Percentiles rank a stretch among this genome's conserved stretches.
phyloP scores from a whole-genome alignment of 306 rosid genomes.

The Cercis canadensis region DNA sequence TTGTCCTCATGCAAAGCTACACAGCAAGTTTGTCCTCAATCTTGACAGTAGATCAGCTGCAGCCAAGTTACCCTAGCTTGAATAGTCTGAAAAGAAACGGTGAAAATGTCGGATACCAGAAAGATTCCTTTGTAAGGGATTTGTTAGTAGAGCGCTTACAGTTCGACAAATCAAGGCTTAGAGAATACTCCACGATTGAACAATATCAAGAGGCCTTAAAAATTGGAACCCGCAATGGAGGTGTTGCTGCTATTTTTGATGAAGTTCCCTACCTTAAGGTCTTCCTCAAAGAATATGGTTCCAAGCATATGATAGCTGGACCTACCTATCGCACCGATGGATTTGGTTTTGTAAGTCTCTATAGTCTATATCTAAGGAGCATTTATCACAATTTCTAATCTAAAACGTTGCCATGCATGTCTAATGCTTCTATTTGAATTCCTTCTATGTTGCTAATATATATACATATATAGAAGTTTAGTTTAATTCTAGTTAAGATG shows the following conservation, averaged over 20 bases:
- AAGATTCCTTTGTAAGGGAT: background rate
- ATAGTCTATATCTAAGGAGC: too few relatives aligned
- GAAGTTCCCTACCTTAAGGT: constrained; percentile 39
- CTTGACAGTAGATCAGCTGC: constrained; percentile 23
- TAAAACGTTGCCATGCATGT: background rate
- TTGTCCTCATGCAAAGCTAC: constrained; percentile 32
- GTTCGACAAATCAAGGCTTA: constrained; percentile 5
- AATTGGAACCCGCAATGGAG: constrained; percentile 34
- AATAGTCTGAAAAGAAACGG: background rate
- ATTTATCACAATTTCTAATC: too few relatives aligned
- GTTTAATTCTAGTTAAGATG: too few relatives aligned
- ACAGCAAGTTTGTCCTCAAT: constrained; percentile 35
- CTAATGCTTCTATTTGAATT: too few relatives aligned
- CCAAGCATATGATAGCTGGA: background rate
- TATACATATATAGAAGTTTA: too few relatives aligned
- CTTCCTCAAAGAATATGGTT: constrained; percentile 35
- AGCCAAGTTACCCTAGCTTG: constrained; percentile 2
- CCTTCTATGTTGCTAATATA: too few relatives aligned
- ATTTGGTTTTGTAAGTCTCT: constrained; percentile 43
- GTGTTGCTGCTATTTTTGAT: constrained; percentile 34
- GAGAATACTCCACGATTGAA: background rate
- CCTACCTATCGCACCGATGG: constrained; percentile 30
- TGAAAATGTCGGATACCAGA: background rate
- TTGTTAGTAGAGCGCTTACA: background rate
- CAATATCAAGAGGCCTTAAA: constrained; percentile 33